Percentiles rank a stretch among this genome's conserved stretches.
These are phyloP conservation scores for Casuarina equisetifolia DNA, from an alignment of 306 rosid genomes.

Conservation along the genomic window DNA sequence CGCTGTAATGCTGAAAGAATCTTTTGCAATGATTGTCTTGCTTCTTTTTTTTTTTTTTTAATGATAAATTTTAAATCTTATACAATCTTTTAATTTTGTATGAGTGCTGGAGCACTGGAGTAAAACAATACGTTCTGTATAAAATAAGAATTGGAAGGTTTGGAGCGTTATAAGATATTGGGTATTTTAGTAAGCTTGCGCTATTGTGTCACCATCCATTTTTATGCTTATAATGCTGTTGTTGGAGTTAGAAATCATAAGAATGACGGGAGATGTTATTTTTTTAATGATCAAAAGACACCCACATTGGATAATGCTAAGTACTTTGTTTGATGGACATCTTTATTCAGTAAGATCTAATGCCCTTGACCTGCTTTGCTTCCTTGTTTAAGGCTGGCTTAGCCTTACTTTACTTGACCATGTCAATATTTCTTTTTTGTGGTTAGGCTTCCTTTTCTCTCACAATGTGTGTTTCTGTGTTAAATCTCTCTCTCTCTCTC, in stretches of 20 bases:
- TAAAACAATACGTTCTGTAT: background rate
- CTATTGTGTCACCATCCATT: background rate
- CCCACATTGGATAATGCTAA: background rate
- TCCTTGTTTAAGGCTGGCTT: background rate
- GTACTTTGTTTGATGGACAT: background rate
- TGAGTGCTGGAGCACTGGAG: background rate
- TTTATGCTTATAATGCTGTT: too few relatives aligned
- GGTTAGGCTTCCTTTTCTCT: background rate
- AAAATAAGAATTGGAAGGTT: constrained; percentile 1
- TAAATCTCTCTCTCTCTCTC: background rate
- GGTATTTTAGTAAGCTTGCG: background rate
- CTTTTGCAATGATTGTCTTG: background rate
- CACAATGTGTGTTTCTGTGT: background rate
- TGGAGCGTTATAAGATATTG: background rate
- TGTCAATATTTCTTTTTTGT: background rate
- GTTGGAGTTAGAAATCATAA: too few relatives aligned
- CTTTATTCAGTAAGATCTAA: background rate
- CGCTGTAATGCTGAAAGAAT: background rate
- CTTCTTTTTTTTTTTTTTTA: background rate
- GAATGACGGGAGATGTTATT: background rate
- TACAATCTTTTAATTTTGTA: too few relatives aligned
- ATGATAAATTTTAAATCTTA: too few relatives aligned
- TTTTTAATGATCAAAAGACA: background rate
- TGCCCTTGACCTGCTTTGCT: background rate
- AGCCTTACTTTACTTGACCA: background rate